Base-by-base conservation (phyloP, 2,329 filamentous ascomycete species). In the Cercospora canescens region DNA sequence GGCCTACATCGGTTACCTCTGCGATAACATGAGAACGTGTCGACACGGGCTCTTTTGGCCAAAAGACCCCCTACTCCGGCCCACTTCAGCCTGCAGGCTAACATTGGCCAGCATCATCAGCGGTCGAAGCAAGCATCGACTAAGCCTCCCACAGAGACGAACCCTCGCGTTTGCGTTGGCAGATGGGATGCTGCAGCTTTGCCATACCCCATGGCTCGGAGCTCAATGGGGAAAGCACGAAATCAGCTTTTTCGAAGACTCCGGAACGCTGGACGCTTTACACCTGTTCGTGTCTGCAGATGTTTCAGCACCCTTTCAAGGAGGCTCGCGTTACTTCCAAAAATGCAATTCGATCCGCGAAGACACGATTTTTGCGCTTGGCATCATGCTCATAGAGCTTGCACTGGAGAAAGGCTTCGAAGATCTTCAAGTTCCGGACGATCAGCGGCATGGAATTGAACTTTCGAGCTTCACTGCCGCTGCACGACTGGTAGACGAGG, bases 371-470 rank as follows among this genome's bases (percentile, higher is more conserved):
- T 79, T 78, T 55, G 73, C 76, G 0, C 66, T 79, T 0, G 77
- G 77, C 0, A 65, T 79, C 1, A 63, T 76, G 14, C 71, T 79
- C 3, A 76, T 78, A 28, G 76, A 79, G 62, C 71, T 80, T 4
- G 78, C 76, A 69, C 72, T 75, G 50, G 68, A 71, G 2, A 68
- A 73, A 60, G 57, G 74, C 2, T 65, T 79, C 3, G 61, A 65
- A 4, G 69, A 72, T 1, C 60, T 78, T 2, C 54, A 34, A 18
- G 18, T 21, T 18, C 16, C 32, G n/a, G 50, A 57, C 3, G 61
- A 63, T 26, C 16, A 8, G 5, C 50, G 30, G 2, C 37, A 30
- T 18, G 61, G 61, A 4, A n/a, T 34, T 4, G 32, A 56, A 16
- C 54, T 34, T 1, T 55, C 50, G 2, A 55, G 57, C 26, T 64